Evolutionary conservation across 2,329 filamentous ascomycete genomes (phyloP), one percentile per base, ranked within the genome.

Genomic region (Immersiporthe knoxdaviesiana): DNA sequence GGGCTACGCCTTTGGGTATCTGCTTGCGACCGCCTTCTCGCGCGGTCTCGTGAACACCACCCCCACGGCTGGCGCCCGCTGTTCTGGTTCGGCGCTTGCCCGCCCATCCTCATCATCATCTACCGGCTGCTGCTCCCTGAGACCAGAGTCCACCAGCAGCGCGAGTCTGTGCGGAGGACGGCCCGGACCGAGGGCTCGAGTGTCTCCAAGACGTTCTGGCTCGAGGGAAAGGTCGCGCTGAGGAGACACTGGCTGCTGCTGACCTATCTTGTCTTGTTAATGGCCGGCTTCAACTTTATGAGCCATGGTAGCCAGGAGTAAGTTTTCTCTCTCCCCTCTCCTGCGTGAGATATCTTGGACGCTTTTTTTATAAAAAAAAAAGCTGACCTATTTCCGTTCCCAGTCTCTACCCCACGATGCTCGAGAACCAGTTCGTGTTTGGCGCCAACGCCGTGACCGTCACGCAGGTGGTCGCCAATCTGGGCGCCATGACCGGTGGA

Each of bases 251-350:
- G 94, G 94, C 72, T 93, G 18, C 79, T 97, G 2, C 83, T 97
- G 68, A 82, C 89, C 47, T 97, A 97, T 80, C 84, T 97, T 68
- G 92, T 97, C 8, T 82, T 97, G 27, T 83, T 97, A 52, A 97
- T 97, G 92, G 91, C 92, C 1, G 93, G 93, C 4, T 96, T 97
- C 83, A 97, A 97, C 81, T 97, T 96, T 77, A 94, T 96, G 91
- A 92, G 90, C 24, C 92, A 94, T 76, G 92, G 92, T 66, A 91
- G 88, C 30, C 79, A 92, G 77, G 87, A 88, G 66, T 68, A 41
- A 27, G 66, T 65, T 32, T 21, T 27, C 11, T 7, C 27, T 35
- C 8, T 27, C 16, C 11, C 11, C 11, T 39, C 7, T 12, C 35
- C 60, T 18, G 3, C 6, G 27, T 3, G 14, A 35, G 16, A 2